Base-by-base conservation (phyloP, 2,329 filamentous ascomycete species). In the Xylariomycetidae sp. region DNA sequence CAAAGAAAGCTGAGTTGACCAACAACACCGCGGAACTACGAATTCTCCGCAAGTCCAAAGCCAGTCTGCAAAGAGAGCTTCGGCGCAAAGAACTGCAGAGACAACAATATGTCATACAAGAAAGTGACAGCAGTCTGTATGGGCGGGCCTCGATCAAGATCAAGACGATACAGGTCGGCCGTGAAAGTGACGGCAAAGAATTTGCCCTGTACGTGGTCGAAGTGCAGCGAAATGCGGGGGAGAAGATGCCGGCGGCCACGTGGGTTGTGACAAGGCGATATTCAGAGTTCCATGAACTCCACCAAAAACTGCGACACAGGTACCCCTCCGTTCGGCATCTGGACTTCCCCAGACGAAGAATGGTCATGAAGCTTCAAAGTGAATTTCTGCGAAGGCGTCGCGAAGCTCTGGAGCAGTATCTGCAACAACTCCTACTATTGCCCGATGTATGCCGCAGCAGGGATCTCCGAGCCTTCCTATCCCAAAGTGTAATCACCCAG, bases 101-200 rank as follows among this genome's bases (percentile, higher is more conserved):
- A 33, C 92, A 95, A 59, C 94, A 98, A 57, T 98, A 98, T 50
- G 87, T 94, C 28, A 80, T 97, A 6, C 92, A 98, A 61, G 92
- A 98, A 61, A 96, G 88, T 54, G 94, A 98, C 57, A 98, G 95
- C 59, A 95, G 88, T 58, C 70, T 98, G 16, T 97, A 94, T 52
- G 92, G 92, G 3, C 85, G 90, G 13, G 90, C 92, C 3, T 87
- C 80, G 0, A 80, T 97, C 49, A 84, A 77, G 49, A 96, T 98
- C 56, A 92, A 92, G 53, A 87, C 86, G 1, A 89, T 95, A 34
- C 88, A 95, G 63, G 87, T 96, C 11, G 90, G 88, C 5, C 83
- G 81, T 41, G 92, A 97, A 45, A 85, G 90, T 17, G 89, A 96
- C 50, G 90, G 90, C 6, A 84, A 88, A 49, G 92, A 98, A 54